phyloP scores from a whole-genome alignment of 2,329 filamentous ascomycete genomes.

The Talaromyces verruculosus region DNA sequence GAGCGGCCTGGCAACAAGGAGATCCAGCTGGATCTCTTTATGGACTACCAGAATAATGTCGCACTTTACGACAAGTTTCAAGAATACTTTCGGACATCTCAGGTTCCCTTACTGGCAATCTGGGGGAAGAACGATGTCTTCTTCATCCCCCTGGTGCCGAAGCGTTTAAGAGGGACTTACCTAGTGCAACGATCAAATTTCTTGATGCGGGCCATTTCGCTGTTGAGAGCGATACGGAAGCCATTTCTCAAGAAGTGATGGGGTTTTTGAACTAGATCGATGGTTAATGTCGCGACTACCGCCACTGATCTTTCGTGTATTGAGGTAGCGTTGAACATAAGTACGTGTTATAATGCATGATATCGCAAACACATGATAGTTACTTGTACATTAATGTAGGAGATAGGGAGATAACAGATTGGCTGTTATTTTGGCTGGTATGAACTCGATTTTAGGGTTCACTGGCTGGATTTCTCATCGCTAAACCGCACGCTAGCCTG shows the following conservation, averaged over 20 bases:
- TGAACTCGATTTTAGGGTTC: too few relatives aligned
- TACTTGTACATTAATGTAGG: too few relatives aligned
- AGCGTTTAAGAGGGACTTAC: constrained; percentile 54
- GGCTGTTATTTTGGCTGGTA: too few relatives aligned
- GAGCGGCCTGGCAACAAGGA: constrained; percentile 52
- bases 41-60: constrained; percentile 60
- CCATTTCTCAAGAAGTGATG: neutral
- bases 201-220: constrained; percentile 61
- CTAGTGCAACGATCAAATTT: constrained; percentile 50
- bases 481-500: too few relatives aligned
- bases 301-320: neutral
- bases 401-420: too few relatives aligned
- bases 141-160: constrained; percentile 51
- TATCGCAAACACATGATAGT: too few relatives aligned
- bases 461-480: too few relatives aligned
- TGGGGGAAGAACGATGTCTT: constrained; percentile 61
- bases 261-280: neutral
- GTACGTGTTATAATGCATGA: too few relatives aligned
- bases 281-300: neutral
- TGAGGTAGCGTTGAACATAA: too few relatives aligned
- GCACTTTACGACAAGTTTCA: constrained; percentile 56
- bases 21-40: constrained; percentile 58
- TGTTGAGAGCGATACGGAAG: constrained; percentile 33
- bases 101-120: constrained; percentile 56
- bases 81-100: constrained; percentile 52